These are phyloP conservation scores for Aspergillus terreus DNA, from an alignment of 2,329 filamentous ascomycete species.

Conservation along the genomic window DNA sequence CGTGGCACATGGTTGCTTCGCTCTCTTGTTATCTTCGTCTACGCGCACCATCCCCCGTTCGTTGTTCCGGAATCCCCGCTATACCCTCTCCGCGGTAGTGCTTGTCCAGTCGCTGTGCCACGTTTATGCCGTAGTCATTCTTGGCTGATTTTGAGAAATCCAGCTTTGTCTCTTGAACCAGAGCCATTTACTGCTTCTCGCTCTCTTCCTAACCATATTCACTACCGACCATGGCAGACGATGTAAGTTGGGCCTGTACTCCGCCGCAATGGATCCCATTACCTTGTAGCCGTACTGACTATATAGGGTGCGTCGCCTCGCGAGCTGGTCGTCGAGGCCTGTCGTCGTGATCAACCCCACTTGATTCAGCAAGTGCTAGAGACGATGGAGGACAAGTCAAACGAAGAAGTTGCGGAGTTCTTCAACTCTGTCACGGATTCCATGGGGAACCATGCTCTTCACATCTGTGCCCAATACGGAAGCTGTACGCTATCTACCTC, in stretches of 20 bases:
- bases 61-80: slow-evolving; percentile 9
- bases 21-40: not conserved
- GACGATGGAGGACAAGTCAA: slow-evolving; percentile 53
- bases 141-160: slow-evolving; percentile 1
- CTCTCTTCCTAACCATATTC: not conserved
- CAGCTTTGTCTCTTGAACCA: not conserved
- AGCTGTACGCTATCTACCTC: slow-evolving; percentile 61
- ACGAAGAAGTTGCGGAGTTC: slow-evolving; percentile 65
- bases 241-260: slow-evolving; percentile 29
- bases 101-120: not conserved
- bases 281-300: not conserved
- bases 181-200: not conserved
- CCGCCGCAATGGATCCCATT: not conserved
- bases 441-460: slow-evolving; percentile 83
- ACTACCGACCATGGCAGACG: slow-evolving; percentile 38
- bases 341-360: slow-evolving; percentile 85
- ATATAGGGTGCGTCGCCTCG: slow-evolving; percentile 74
- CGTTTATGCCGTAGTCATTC: not conserved
- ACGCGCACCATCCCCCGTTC: not conserved
- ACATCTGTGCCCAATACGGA: slow-evolving; percentile 80
- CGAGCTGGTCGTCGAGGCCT: slow-evolving; percentile 88
- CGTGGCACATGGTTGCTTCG: too few relatives aligned
- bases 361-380: slow-evolving; percentile 73
- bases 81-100: slow-evolving; percentile 17
- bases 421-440: slow-evolving; percentile 84